Evolutionary conservation across 2,329 filamentous ascomycete species (phyloP), one percentile per base, ranked within the genome.

Genomic region (Aspergillus fructus): DNA sequence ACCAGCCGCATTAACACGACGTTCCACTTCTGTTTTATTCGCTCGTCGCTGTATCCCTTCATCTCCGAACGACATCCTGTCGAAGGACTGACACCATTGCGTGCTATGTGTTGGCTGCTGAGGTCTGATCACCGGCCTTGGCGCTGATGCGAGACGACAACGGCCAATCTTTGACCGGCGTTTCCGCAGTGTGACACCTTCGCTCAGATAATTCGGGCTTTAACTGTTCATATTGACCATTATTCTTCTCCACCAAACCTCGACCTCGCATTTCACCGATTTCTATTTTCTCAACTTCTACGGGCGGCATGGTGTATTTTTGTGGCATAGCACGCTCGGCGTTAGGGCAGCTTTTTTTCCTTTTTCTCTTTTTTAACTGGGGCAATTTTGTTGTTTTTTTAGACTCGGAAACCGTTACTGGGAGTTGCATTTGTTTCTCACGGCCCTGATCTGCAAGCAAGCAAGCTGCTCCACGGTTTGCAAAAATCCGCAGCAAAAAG

Each of bases 301-400:
- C 61, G 49, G 63, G 63, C 60, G 63, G 60, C 59, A 58, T 61
- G 65, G 63, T 68, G 61, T 70, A 65, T 67, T 72, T 50, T 63
- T 62, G 68, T 68, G 69, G 70, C 70, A 72, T 72, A 71, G 70
- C 70, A 71, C 69, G 61, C 68, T 64, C 65, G 70, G 70, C 70
- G 69, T 72, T 72, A 65, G 68, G 68, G 66, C 64, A 53, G 34
- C 37, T 49, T 19, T 51, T 50, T 57, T 49, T 53, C 9, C 4
- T 30, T 9, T 30, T 9, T 7, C 7, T 24, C 45, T 11, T 11
- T 30, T 9, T 30, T 30, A 30, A 55, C 56, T 59, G 56, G 56
- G 53, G 53, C 45, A 45, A 37, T 56, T 62, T 57, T 27, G 41
- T 55, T 30, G 27, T 30, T 24, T 62, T 68, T 72, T 43, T 42